phyloP scores from a whole-genome alignment of 768 basidiomycete genomes.

The Piloderma croceum region DNA sequence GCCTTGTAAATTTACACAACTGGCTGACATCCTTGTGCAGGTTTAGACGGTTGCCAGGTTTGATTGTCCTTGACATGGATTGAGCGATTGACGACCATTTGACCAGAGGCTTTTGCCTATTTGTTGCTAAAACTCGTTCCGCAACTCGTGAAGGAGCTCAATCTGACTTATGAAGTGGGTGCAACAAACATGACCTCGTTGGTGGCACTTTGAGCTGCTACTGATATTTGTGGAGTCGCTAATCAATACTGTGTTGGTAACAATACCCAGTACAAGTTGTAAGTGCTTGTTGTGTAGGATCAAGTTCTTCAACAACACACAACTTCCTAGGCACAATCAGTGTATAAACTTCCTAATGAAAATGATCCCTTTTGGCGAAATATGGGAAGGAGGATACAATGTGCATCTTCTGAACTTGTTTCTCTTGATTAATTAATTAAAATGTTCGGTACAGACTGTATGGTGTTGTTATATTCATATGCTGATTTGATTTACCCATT shows the following conservation, averaged over 20 bases:
- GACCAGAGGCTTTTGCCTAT: constrained; percentile 2
- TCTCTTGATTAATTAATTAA: too few relatives aligned
- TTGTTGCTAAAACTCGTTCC: constrained; percentile 1
- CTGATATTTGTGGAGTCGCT: constrained; percentile 5
- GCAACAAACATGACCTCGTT: constrained; percentile 3
- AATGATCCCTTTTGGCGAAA: constrained; percentile 3
- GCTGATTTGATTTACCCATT: background rate
- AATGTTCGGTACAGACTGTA: too few relatives aligned
- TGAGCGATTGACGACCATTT: too few relatives aligned
- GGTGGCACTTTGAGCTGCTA: constrained; percentile 3
- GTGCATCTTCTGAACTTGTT: too few relatives aligned
- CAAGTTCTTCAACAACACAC: too few relatives aligned
- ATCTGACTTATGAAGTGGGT: too few relatives aligned
- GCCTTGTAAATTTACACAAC: too few relatives aligned
- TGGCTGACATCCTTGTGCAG: too few relatives aligned
- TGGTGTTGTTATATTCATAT: constrained; percentile 4
- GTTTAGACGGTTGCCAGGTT: too few relatives aligned
- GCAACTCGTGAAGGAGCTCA: constrained; percentile 5
- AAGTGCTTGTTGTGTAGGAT: too few relatives aligned
- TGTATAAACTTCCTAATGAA: background rate
- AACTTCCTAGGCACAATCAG: too few relatives aligned
- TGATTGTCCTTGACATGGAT: too few relatives aligned
- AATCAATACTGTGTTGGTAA: constrained; percentile 4
- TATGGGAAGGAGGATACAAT: constrained; percentile 8
- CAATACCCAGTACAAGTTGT: constrained; percentile 5